Conservation (phyloP, 805 yeast genomes). For the Spathaspora boniae region DNA sequence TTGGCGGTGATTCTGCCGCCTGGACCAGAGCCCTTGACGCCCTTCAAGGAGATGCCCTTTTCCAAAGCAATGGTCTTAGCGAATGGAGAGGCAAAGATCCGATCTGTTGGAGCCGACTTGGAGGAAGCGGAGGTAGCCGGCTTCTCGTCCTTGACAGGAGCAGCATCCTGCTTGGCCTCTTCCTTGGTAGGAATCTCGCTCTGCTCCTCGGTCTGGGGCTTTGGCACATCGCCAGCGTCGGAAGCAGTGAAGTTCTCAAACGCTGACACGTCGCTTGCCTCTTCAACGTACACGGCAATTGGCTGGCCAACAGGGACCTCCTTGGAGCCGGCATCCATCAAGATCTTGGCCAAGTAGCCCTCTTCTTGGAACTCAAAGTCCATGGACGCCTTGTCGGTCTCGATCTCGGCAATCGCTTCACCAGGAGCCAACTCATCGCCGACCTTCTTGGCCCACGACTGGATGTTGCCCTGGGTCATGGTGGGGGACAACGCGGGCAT, state of each 20-base stretch:
- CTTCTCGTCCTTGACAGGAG: conserved; percentile 26
- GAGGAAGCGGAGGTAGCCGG: conserved; percentile 27
- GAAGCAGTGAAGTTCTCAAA: conserved; percentile 80
- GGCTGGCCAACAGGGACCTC: conserved; percentile 94
- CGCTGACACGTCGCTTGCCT: conserved; percentile 77
- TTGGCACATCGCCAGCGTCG: conserved; percentile 63
- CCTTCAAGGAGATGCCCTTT: conserved; percentile 82
- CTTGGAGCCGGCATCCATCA: conserved; percentile 79
- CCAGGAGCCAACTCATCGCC: conserved; percentile 92
- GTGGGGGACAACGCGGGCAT: conserved; percentile 99
- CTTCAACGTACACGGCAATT: conserved; percentile 94
- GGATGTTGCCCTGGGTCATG: conserved; percentile 93
- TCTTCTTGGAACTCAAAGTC: conserved; percentile 98
- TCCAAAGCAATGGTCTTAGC: conserved; percentile 93
- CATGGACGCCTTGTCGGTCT: conserved; percentile 97
- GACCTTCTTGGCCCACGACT: conserved; percentile 82
- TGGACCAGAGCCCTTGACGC: conserved; percentile 90
- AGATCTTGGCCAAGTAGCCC: conserved; percentile 83
- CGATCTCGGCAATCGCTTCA: conserved; percentile 93
- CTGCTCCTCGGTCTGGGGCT: conserved; percentile 20
- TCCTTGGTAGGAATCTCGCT: conserved; percentile 2
- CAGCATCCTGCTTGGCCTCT: conserved; percentile 27
- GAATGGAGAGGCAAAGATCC: conserved; percentile 91
- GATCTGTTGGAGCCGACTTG: conserved; percentile 45
- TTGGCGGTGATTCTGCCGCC: conserved; percentile 88